A percentile compares a stretch with the other conserved stretches of the same genome.
phyloP scores from a whole-genome alignment of 2,329 filamentous ascomycete genomes.

The Colletotrichum eleusines region DNA sequence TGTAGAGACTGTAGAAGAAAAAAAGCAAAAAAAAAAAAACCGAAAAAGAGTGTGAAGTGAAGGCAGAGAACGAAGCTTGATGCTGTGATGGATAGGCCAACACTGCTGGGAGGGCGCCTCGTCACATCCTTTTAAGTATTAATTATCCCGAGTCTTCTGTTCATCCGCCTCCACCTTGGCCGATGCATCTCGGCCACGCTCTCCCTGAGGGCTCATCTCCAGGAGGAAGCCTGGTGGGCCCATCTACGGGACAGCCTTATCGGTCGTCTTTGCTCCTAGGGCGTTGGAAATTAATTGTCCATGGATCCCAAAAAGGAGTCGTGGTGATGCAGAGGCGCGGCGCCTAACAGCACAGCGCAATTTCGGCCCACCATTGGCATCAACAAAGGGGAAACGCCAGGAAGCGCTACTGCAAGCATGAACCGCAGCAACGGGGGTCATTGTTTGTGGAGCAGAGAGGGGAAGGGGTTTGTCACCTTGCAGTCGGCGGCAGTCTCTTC shows the following conservation, averaged over 20 bases:
- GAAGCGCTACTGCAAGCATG: not conserved
- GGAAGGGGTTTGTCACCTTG: not conserved
- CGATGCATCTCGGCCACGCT: not conserved
- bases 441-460: constrained; percentile 2
- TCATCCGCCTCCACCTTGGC: not conserved
- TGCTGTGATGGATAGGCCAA: not conserved
- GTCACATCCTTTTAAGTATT: not conserved
- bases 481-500: not conserved
- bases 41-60: not conserved
- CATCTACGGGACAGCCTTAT: not conserved
- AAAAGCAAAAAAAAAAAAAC: not conserved
- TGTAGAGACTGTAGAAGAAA: not conserved
- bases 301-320: not conserved
- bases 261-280: not conserved
- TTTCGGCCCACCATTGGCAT: not conserved
- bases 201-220: not conserved
- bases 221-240: not conserved
- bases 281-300: not conserved
- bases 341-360: not conserved
- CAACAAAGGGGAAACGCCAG: not conserved
- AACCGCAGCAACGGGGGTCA: not conserved
- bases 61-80: constrained; percentile 20
- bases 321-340: not conserved
- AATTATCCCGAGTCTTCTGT: no score
- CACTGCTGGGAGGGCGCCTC: not conserved